These are phyloP conservation scores for Cyberlindnera suaveolens DNA, from an alignment of 805 yeast species.

Conservation along the genomic window DNA sequence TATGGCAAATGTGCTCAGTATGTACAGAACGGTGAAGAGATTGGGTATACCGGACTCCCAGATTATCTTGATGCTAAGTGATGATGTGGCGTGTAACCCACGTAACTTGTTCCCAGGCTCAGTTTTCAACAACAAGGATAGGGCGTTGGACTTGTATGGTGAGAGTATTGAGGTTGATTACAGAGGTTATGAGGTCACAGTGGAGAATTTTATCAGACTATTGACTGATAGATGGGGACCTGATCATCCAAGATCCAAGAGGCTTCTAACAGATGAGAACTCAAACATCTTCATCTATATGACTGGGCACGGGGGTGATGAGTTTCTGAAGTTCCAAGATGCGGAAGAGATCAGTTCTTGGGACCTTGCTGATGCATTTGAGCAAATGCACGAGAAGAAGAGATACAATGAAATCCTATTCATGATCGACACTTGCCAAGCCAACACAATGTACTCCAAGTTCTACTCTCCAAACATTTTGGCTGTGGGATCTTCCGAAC, in stretches of 20 bases:
- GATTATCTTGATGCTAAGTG: constrained; percentile 91
- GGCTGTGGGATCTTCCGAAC: constrained; percentile 85
- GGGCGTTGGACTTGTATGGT: constrained; percentile 89
- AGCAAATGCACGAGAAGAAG: constrained; percentile 93
- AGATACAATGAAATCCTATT: constrained; percentile 92
- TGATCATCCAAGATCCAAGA: constrained; percentile 87
- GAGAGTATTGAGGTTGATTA: constrained; percentile 94
- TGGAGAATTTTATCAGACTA: constrained; percentile 88
- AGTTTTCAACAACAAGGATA: constrained; percentile 88
- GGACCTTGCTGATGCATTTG: constrained; percentile 96
- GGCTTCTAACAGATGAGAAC: constrained; percentile 87
- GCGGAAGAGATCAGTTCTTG: constrained; percentile 95
- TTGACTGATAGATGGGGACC: constrained; percentile 94
- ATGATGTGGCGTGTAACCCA: constrained; percentile 95
- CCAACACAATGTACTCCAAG: constrained; percentile 93
- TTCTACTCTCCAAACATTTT: constrained; percentile 88
- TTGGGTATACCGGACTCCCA: constrained; percentile 97
- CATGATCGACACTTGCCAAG: constrained; percentile 99
- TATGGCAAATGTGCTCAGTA: constrained; percentile 91
- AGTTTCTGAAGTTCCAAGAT: constrained; percentile 94
- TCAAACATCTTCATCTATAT: constrained; percentile 90
- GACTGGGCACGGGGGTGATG: constrained; percentile 99
- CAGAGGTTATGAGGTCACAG: constrained; percentile 97
- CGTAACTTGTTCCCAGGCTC: constrained; percentile 94
- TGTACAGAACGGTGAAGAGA: constrained; percentile 93